A percentile compares a stretch with the other conserved stretches of the same genome.
phyloP scores from a whole-genome alignment of 129 eudicot genomes.

The Silybum marianum region DNA sequence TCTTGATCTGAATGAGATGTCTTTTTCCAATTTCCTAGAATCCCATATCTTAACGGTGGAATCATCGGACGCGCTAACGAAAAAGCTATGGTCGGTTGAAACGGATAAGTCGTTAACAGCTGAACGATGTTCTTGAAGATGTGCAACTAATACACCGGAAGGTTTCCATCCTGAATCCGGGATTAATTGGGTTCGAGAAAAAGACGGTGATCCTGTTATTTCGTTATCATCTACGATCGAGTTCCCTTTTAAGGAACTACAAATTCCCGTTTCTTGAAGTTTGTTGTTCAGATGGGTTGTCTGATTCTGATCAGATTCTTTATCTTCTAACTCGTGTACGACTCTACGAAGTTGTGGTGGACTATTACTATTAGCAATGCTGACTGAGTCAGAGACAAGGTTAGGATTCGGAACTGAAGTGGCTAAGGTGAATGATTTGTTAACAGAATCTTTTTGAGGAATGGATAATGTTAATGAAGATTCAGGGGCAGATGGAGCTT shows the following conservation, averaged over 20 bases:
- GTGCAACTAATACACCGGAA: constrained; percentile 95
- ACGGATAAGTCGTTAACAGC: constrained; percentile 87
- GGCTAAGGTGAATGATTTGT: constrained; percentile 59
- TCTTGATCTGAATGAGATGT: constrained; percentile 90
- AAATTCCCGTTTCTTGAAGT: constrained; percentile 66
- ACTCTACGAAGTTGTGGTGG: constrained; percentile 79
- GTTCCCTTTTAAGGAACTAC: constrained; percentile 53
- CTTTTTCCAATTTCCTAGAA: constrained; percentile 89
- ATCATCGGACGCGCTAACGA: constrained; percentile 94
- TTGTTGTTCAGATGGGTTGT: constrained; percentile 51
- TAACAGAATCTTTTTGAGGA: constrained; percentile 63
- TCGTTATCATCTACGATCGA: constrained; percentile 51
- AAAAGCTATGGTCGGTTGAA: constrained; percentile 81
- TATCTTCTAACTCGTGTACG: constrained; percentile 89
- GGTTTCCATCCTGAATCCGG: constrained; percentile 98
- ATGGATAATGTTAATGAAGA: constrained; percentile 56
- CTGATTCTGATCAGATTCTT: constrained; percentile 80
- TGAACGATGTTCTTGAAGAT: constrained; percentile 93
- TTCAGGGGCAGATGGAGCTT: constrained; percentile 59
- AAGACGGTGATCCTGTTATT: constrained; percentile 46
- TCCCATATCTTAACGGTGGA: constrained; percentile 97
- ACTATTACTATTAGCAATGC: constrained; percentile 53
- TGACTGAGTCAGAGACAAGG: constrained; percentile 62
- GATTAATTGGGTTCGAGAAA: constrained; percentile 48
- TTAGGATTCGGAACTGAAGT: constrained; percentile 60